These are phyloP conservation scores for Sclerotinia spermophila DNA, from an alignment of 2,329 filamentous ascomycete species.

Conservation along the genomic window DNA sequence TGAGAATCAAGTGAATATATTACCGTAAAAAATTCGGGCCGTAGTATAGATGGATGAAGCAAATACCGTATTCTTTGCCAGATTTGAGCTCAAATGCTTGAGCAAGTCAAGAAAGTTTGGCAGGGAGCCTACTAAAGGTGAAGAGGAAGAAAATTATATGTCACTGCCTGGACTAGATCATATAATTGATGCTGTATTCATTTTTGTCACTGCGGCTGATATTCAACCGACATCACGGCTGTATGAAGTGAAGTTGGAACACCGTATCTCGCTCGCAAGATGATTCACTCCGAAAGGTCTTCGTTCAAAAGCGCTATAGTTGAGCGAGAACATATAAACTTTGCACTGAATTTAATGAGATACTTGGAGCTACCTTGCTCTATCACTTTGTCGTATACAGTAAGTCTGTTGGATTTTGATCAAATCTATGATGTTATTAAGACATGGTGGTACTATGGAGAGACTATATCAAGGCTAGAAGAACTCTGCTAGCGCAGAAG, in stretches of 20 bases:
- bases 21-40: background rate
- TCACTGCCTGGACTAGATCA: background rate
- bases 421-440: background rate
- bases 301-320: background rate
- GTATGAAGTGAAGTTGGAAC: background rate
- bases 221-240: background rate
- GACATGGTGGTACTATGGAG: background rate
- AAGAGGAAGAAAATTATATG: background rate
- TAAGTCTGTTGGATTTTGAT: background rate
- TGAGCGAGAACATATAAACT: background rate
- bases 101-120: background rate
- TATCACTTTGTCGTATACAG: background rate
- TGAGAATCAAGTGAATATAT: background rate
- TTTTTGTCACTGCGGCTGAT: rapidly evolving
- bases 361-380: background rate
- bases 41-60: background rate
- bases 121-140: background rate
- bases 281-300: background rate
- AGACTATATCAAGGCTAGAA: background rate
- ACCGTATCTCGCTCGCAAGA: background rate
- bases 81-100: background rate
- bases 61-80: background rate
- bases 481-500: background rate
- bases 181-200: background rate
- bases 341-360: background rate